phyloP scores from a whole-genome alignment of 345 rosid genomes.

The Eucalyptus grandis region DNA sequence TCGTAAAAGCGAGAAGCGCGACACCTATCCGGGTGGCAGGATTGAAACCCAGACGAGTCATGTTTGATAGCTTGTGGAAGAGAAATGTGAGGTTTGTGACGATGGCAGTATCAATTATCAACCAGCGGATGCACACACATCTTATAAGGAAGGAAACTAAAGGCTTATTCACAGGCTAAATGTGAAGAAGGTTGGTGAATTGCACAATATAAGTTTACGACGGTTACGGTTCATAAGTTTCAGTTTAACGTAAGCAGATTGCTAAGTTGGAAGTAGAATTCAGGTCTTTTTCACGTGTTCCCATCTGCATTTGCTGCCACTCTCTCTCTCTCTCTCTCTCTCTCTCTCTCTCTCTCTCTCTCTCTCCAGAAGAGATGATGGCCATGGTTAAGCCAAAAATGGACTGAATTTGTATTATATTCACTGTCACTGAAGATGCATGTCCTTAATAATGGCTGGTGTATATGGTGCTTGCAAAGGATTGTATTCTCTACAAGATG shows the following conservation, averaged over 20 bases:
- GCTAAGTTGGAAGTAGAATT: not conserved
- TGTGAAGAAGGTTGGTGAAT: not conserved
- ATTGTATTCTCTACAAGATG: not conserved
- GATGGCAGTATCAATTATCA: not conserved
- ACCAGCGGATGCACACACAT: not conserved
- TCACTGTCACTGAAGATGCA: not conserved
- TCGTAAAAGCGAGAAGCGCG: slow-evolving; percentile 8
- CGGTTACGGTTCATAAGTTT: not conserved
- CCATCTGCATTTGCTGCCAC: not conserved
- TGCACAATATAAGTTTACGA: not conserved
- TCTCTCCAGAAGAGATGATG: not conserved
- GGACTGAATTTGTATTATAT: not conserved
- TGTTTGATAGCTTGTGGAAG: not conserved
- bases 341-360: not conserved
- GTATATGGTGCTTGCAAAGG: not conserved
- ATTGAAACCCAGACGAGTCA: not conserved
- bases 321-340: not conserved
- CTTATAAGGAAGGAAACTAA: not conserved
- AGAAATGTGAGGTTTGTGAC: not conserved
- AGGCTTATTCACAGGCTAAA: not conserved
- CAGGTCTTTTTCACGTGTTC: not conserved
- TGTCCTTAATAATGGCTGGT: not conserved
- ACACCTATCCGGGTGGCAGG: not conserved
- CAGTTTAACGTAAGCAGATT: not conserved
- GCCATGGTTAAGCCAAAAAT: not conserved